Evolutionary conservation across 129 eudicot species (phyloP).

Genomic region (Centaurea solstitialis): DNA sequence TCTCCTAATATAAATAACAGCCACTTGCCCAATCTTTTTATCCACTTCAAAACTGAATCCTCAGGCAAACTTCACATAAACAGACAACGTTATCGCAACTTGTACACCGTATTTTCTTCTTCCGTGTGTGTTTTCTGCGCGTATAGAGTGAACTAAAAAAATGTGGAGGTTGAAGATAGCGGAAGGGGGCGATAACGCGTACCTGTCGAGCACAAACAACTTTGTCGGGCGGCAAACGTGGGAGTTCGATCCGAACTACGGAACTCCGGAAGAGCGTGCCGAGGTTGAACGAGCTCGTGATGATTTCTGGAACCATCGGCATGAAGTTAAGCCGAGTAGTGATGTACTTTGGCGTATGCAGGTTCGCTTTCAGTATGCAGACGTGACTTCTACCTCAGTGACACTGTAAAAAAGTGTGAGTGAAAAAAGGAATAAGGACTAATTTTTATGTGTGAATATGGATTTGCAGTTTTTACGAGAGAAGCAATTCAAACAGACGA

Average conservation of each 20-base stretch:
- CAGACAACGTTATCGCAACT: background rate
- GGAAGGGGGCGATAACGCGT: constrained; percentile 44
- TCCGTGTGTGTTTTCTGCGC: background rate
- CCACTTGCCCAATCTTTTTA: background rate
- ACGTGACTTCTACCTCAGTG: background rate
- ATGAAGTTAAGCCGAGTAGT: constrained; percentile 42
- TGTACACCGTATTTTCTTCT: background rate
- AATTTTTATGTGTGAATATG: constrained; percentile 8
- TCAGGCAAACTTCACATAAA: background rate
- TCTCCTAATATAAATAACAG: background rate
- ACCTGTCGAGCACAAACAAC: constrained; percentile 49
- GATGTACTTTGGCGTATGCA: constrained; percentile 62
- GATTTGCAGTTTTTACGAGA: constrained; percentile 66
- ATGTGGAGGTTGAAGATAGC: constrained; percentile 74
- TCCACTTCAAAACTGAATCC: background rate
- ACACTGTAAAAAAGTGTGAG: background rate
- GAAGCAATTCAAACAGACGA: constrained; percentile 56
- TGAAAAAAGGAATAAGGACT: background rate
- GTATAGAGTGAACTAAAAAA: background rate
- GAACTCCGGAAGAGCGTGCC: constrained; percentile 44
- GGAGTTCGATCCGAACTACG: constrained; percentile 54
- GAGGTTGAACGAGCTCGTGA: constrained; percentile 48
- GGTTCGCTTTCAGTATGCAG: constrained; percentile 21
- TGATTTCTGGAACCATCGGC: constrained; percentile 43
- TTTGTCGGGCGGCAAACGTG: constrained; percentile 53